Evolutionary conservation across 179 eudicot genomes (phyloP).

Genomic region (Beta corolliflora): DNA sequence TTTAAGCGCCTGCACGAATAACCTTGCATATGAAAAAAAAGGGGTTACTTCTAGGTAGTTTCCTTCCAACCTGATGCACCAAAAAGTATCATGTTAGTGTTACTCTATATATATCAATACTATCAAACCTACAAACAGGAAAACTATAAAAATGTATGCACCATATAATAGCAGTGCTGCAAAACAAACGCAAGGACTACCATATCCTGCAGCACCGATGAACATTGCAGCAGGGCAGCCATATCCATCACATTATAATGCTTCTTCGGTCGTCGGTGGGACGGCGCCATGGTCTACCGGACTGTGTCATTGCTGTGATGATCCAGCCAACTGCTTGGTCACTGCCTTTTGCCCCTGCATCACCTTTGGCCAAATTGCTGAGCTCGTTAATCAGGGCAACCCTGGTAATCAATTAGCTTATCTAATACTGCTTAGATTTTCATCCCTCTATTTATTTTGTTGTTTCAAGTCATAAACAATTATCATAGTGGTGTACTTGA

Average conservation of each 20-base stretch:
- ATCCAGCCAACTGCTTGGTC: constrained; percentile 47
- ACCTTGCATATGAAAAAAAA: constrained; percentile 2
- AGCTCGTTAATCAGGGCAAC: constrained; percentile 40
- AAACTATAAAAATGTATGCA: constrained; percentile 15
- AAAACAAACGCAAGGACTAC: constrained; percentile 19
- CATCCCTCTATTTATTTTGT: too few relatives aligned
- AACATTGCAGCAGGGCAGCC: constrained; percentile 30
- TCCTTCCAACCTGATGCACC: neutral
- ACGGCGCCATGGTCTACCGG: constrained; percentile 38
- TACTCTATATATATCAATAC: neutral
- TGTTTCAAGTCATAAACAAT: too few relatives aligned
- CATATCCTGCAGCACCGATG: constrained; percentile 32
- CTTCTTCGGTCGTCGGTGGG: neutral
- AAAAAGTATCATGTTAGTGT: neutral
- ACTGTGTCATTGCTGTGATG: constrained; percentile 48
- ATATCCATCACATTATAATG: constrained; percentile 14
- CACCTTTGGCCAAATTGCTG: constrained; percentile 45
- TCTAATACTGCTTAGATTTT: neutral
- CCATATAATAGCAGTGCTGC: constrained; percentile 9
- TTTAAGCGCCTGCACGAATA: constrained; percentile 19
- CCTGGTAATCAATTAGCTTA: constrained; percentile 11
- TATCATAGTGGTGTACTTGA: too few relatives aligned
- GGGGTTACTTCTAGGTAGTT: constrained; percentile 24
- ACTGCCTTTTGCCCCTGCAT: constrained; percentile 45
- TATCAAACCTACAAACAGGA: neutral